phyloP scores from a whole-genome alignment of 768 basidiomycete genomes.

The Trametes elegans region DNA sequence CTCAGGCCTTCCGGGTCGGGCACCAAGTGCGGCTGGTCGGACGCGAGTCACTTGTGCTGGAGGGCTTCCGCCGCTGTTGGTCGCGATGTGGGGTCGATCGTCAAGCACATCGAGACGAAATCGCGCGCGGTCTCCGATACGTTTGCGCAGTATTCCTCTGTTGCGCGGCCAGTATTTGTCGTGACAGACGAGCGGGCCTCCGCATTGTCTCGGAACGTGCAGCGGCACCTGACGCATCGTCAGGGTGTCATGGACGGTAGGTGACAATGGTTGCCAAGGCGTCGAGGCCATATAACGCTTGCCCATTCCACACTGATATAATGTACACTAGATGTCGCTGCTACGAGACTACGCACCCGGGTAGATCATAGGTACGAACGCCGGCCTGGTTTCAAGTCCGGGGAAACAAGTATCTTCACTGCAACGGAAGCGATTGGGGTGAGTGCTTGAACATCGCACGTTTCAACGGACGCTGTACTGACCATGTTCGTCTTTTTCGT shows the following conservation, averaged over 20 bases:
- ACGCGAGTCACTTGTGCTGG: constrained; percentile 79
- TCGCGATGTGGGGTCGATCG: constrained; percentile 75
- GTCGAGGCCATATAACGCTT: too few species aligned
- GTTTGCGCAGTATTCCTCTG: constrained; percentile 80
- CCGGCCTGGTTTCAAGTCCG: background rate
- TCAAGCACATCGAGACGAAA: constrained; percentile 83
- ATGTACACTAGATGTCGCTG: too few species aligned
- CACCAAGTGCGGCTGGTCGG: constrained; percentile 68
- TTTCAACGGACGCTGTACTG: background rate
- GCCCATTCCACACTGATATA: too few species aligned
- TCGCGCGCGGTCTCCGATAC: constrained; percentile 81
- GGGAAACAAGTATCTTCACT: constrained; percentile 6
- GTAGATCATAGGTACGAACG: background rate
- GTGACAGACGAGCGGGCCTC: too few species aligned
- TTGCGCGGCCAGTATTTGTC: too few species aligned
- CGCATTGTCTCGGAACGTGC: too few species aligned
- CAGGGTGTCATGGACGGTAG: too few species aligned
- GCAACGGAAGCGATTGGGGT: background rate
- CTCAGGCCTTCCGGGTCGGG: constrained; percentile 52
- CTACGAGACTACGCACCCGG: too few species aligned
- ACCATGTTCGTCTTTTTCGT: constrained; percentile 43
- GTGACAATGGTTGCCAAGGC: too few species aligned
- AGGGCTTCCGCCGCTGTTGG: constrained; percentile 77
- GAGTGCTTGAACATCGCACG: background rate
- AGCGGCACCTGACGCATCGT: too few species aligned